Conservation (phyloP, 2,329 filamentous ascomycete genomes). For the Botryotinia convoluta region DNA sequence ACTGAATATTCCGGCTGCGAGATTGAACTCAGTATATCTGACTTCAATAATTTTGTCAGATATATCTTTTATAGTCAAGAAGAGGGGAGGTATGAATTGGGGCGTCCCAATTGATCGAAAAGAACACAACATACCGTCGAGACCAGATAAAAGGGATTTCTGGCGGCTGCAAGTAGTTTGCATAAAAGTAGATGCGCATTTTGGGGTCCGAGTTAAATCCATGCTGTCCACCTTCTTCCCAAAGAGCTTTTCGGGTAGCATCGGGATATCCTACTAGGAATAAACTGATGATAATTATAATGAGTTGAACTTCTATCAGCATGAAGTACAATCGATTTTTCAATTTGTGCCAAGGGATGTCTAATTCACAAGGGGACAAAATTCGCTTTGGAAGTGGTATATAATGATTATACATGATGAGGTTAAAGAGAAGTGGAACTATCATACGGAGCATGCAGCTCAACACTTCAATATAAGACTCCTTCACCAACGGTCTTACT, state of each 20-base stretch:
- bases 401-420: neutral
- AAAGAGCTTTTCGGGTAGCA: neutral
- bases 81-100: neutral
- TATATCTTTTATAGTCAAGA: neutral
- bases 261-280: neutral
- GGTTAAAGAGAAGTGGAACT: neutral
- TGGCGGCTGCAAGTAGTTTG: neutral
- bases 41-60: neutral
- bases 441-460: neutral
- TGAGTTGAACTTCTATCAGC: neutral
- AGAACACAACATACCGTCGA: neutral
- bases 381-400: neutral
- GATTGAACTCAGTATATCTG: neutral
- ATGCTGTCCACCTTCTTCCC: neutral
- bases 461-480: neutral
- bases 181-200: neutral
- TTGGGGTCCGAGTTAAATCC: neutral
- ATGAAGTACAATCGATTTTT: fast-evolving
- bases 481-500: neutral
- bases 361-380: neutral
- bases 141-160: neutral
- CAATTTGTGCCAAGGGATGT: neutral
- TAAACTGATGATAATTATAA: neutral
- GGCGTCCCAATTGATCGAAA: neutral
- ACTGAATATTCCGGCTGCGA: neutral